Percentiles rank a stretch among this genome's conserved stretches.
These are phyloP conservation scores for Aspergillus fijiensis DNA, from an alignment of 2,329 filamentous ascomycete species.

Conservation along the genomic window DNA sequence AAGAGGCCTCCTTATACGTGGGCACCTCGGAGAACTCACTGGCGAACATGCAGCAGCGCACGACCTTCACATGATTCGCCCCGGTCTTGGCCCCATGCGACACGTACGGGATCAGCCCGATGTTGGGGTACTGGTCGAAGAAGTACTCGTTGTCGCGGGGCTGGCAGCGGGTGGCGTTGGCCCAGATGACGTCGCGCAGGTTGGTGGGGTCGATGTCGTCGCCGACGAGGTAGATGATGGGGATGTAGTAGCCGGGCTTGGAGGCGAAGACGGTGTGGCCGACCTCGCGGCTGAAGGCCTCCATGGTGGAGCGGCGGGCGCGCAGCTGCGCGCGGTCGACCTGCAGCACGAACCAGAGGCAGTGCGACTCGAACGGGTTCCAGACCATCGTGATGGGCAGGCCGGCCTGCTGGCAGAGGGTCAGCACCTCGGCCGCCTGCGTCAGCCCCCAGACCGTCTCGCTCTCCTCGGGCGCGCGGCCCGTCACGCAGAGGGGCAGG, in stretches of 20 bases:
- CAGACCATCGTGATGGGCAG: slow-evolving; percentile 49
- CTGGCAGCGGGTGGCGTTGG: slow-evolving; percentile 50
- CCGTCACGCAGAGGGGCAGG: slow-evolving; percentile 47
- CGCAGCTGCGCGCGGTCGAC: slow-evolving; percentile 59
- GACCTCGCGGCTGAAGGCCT: slow-evolving; percentile 42
- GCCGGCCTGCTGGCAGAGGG: slow-evolving; percentile 35
- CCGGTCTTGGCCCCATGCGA: slow-evolving; percentile 35
- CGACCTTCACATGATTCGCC: not conserved
- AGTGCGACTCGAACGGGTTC: slow-evolving; percentile 49
- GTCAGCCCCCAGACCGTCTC: slow-evolving; percentile 21
- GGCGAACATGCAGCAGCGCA: not conserved
- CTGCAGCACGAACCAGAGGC: slow-evolving; percentile 54
- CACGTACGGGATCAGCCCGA: slow-evolving; percentile 51
- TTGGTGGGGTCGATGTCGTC: slow-evolving; percentile 53
- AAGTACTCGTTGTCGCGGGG: slow-evolving; percentile 46
- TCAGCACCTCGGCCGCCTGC: slow-evolving; percentile 43
- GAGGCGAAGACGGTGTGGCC: slow-evolving; percentile 45
- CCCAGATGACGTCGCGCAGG: slow-evolving; percentile 50
- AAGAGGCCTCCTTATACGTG: not conserved
- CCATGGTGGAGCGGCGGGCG: slow-evolving; percentile 52
- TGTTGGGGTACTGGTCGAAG: slow-evolving; percentile 47
- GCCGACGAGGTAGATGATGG: slow-evolving; percentile 47
- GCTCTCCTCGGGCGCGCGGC: slow-evolving; percentile 49
- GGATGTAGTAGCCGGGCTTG: slow-evolving; percentile 47
- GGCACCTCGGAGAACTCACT: not conserved